Base-by-base conservation (phyloP, 148 eudicot genomes). In the Silene conica region DNA sequence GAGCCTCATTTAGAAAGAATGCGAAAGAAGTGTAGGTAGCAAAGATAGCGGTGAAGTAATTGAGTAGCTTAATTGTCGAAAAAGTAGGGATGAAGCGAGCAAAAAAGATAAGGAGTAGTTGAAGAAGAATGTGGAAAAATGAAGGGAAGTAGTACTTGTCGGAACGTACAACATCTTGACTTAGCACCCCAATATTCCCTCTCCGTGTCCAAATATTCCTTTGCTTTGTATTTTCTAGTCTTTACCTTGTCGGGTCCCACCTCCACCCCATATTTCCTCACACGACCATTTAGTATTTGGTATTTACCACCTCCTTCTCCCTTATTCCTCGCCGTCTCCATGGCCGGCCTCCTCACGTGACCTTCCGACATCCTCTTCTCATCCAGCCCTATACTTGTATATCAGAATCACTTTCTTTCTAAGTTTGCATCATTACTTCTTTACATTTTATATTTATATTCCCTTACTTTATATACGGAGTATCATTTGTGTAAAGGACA, bases 111-210 rank as follows among this genome's bases (percentile, higher is more conserved):
- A 8, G 20, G 59, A 55, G 16, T 55, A 55, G 59, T 61, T 34
- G 18, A 74, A 66, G 38, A 52, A 20, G 3, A 31, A 13, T 54
- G 26, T 2, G 38, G 2, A 31, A 18, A 28, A 45, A 73, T 19
- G 52, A 34, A 6, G 64, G 25, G 0, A 64, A 50, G 72, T 55
- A 67, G 78, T 21, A 75, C 56, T 75, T 55, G 71, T 57, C 72
- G 22, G 65, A 67, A 15, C 22, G 11, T 9, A 25, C 15, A 56
- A 64, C 67, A 72, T 78, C 5, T 57, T 74, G 61, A 67, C 22
- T 26, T 31, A 64, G 45, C 64, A 80, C 87, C 87, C 90, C 88
- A 84, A 83, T 87, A 90, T 90, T 88, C 89, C 82, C 89, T 86
- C 90, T 82, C 86, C 85, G 82, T 87, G 87, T 87, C 83, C 75